Evolutionary conservation across 768 basidiomycete species (phyloP), one percentile per base, ranked within the genome.

Genomic region (Psilocybe cubensis): DNA sequence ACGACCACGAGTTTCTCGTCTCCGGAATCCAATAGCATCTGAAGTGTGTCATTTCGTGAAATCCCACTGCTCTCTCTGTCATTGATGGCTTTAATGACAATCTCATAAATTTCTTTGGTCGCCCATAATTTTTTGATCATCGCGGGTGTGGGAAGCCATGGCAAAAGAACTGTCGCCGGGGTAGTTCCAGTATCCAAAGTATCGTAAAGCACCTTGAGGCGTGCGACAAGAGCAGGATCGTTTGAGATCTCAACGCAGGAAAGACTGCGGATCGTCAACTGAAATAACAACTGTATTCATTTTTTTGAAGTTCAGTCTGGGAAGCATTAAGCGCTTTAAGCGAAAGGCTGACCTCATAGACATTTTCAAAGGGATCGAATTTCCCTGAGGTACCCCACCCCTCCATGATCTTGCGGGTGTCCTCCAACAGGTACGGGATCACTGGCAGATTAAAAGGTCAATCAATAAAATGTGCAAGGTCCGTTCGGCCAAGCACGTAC

Each of bases 21-120:
- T 14, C 83, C 80, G 28, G 77, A 77, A 62, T 91, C 91, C 42
- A 92, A 70, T 45, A 92, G 80, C 78, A 89, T 83, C 63, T 92
- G 90, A 21, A 91, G 77, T 1, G 88, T 85, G 63, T 91, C 90
- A 57, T 87, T 79, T 54, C 76, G 77, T 35, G 79, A 72, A 28
- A 82, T 73, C 17, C 85, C 87, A 63, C 83, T 84, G 57, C 79
- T 68, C 66, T 84, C 69, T 48, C 58, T 59, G 28, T 46, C 47
- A 44, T 55, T 55, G 49, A 59, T 59, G 27, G 58, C 58, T 47
- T 56, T 55, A 49, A 77, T 76, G 51, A 91, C 70, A 60, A 92
- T 89, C 60, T 86, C 83, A 68, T 91, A 91, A 54, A 92, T 86
- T 62, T 84, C 75, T 70, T 89, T 91, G 28, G 90, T 91, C 14